Base-by-base conservation (phyloP, 2,329 filamentous ascomycete species). In the Sclerotinia glacialis region DNA sequence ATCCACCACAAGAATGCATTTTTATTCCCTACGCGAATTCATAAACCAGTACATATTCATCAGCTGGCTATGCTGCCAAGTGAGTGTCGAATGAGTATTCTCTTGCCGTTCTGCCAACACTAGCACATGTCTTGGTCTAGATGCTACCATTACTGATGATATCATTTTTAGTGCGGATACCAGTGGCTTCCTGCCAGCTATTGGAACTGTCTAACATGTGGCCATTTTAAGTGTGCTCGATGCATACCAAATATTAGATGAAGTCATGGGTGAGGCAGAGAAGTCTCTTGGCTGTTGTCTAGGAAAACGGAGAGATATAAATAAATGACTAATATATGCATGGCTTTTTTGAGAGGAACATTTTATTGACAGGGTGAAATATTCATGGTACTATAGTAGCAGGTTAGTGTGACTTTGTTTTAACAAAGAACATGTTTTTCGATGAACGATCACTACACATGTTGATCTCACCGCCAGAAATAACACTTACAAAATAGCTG, bases 201-300 rank as follows among this genome's bases (percentile, higher is more conserved):
- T 16, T 21, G 23, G 40, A 21, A 18, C 23, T 58, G 37, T 23
- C 28, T 42, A n/a, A 42, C 34, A 18, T 42, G 54, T 42, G 54
- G 54, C 7, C 34, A 42, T 56, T 56, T 23, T 14, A 56, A 56
- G 26, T 56, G 23, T 44, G 40, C 54, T 58, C 54, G 54, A 58
- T 58, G 54, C 23, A 58, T 44, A 44, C 54, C 54, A 21, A 54
- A 58, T 28, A 44, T 58, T 26, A 44, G 37, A 44, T 21, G 37
- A 44, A 28, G 14, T 12, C 11, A 12, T 44, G 8, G 23, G 31
- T 37, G 21, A 11, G 16, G 23, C 1, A 12, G 21, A 44, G 26
- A n/a, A n/a, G 28, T 2, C 28, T 14, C 16, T 16, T 28, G 37
- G 16, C 5, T 28, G 4, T 58, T 16, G 54, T 2, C 23, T 12